Evolutionary conservation across 2,329 filamentous ascomycete genomes (phyloP).

Genomic region (Claviceps paspali): DNA sequence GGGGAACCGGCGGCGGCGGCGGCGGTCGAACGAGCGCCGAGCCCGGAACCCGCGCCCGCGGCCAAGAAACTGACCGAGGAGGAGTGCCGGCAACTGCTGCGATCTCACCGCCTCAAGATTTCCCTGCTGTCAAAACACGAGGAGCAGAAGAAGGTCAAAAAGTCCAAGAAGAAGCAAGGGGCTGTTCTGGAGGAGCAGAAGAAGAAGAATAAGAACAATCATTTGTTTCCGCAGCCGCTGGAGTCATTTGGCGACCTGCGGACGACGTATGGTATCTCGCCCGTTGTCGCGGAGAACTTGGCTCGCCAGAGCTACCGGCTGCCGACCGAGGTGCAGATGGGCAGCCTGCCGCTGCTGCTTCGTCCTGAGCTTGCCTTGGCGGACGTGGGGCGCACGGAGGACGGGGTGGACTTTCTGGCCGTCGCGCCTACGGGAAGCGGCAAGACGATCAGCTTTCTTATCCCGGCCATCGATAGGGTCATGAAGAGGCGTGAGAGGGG

Average conservation of each 20-base stretch:
- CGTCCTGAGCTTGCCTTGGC: constrained; percentile 34
- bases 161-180: constrained; percentile 36
- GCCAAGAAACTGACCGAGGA: constrained; percentile 41
- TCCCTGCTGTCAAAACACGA: constrained; percentile 49
- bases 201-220: constrained; percentile 39
- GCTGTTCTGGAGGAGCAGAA: constrained; percentile 30
- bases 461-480: constrained; percentile 70
- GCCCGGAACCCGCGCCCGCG: constrained; percentile 13
- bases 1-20: too few species aligned
- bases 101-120: constrained; percentile 72
- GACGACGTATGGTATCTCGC: constrained; percentile 56
- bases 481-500: constrained; percentile 38
- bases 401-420: constrained; percentile 59
- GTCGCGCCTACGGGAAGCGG: constrained; percentile 92
- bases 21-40: constrained; percentile 13
- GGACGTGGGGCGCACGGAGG: constrained; percentile 19
- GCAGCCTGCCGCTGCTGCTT: constrained; percentile 65
- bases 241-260: constrained; percentile 61
- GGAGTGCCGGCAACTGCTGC: constrained; percentile 58
- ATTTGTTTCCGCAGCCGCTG: constrained; percentile 67
- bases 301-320: constrained; percentile 69
- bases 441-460: constrained; percentile 86
- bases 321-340: constrained; percentile 90
- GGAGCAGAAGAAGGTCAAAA: constrained; percentile 30
- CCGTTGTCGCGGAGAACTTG: constrained; percentile 62